A percentile compares a stretch with the other conserved stretches of the same genome.
These are phyloP conservation scores for Choanephora cucurbitarum DNA, from an alignment of 371 early-diverging fungal species.

Conservation along the genomic window DNA sequence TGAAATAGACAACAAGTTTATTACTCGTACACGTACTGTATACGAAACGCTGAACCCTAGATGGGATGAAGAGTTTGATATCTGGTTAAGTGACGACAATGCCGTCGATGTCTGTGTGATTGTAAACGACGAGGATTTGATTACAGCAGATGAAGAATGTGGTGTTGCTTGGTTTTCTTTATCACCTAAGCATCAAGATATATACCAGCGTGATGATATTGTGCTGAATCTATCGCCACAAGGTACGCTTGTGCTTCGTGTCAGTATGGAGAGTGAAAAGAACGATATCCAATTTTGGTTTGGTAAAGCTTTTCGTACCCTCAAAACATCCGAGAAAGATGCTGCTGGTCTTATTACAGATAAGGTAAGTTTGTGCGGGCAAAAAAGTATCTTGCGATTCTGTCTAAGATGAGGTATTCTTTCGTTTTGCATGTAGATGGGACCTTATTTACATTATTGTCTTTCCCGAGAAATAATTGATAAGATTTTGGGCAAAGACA, in stretches of 20 bases:
- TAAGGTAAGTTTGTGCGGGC: conserved; percentile 2
- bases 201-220: conserved; percentile 81
- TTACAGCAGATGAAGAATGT: conserved; percentile 81
- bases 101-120: conserved; percentile 67
- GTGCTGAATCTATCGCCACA: conserved; percentile 83
- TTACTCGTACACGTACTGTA: conserved; percentile 59
- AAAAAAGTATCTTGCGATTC: too few relatives aligned
- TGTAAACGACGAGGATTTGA: conserved; percentile 77
- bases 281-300: conserved; percentile 95
- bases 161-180: conserved; percentile 70
- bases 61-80: conserved; percentile 91
- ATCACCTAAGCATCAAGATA: conserved; percentile 62
- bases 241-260: conserved; percentile 77
- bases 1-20: conserved; percentile 45
- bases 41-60: conserved; percentile 79
- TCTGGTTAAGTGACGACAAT: conserved; percentile 62
- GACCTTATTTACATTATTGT: conserved; percentile 62
- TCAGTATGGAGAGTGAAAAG: conserved; percentile 89
- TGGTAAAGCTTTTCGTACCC: conserved; percentile 75
- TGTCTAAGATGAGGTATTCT: too few relatives aligned
- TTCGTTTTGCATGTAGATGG: conserved; percentile 53
- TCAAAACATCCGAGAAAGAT: conserved; percentile 73
- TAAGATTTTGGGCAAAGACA: conserved; percentile 38
- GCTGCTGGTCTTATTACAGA: conserved; percentile 74
- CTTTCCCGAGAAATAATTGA: conserved; percentile 46